Base-by-base conservation (phyloP, 331 rosid species). In the Phaseolus coccineus region DNA sequence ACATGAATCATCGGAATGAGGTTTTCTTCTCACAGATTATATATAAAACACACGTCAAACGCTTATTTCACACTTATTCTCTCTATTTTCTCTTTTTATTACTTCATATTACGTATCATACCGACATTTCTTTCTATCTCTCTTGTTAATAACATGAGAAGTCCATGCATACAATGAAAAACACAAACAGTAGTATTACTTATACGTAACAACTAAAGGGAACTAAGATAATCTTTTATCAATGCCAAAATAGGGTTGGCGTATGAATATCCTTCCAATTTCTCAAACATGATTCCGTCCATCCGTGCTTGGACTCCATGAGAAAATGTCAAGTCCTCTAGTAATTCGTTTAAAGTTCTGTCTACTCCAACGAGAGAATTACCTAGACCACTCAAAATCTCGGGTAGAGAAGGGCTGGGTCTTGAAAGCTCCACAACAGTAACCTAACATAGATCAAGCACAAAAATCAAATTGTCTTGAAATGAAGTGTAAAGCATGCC, bases 211-310 rank as follows among this genome's bases (percentile, higher is more conserved):
- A 66, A 74, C 87, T 79, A 91, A 2, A 86, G 73, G 47, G 95
- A 92, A 71, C 90, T 81, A 71, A 89, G 88, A 85, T 88, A 89
- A 84, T 94, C 95, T 82, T 89, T 91, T 10, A 92, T 80, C 82
- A 92, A 71, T 66, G 82, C 37, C 52, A 90, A 84, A 30, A 92
- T 79, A 72, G 95, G 94, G 74, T 92, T 94, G 50, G 81, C 76
- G 80, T 72, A 70, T 70, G 92, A 82, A 86, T 87, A 62, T 82
- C 89, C 98, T 76, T 92, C 98, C 80, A 92, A 79, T 68, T 86
- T 88, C 85, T 88, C 89, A 79, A 93, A 90, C 91, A 95, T 66
- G 82, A 95, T 91, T 64, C 99, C 99, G 2, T 95, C 99, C 94
- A 93, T 90, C 58, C 96, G 87, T 42, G 94, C 97, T 83, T 95